Percentiles rank a stretch among this genome's conserved stretches.
phyloP scores from a whole-genome alignment of 768 basidiomycete species.

The Suillus weaverae region DNA sequence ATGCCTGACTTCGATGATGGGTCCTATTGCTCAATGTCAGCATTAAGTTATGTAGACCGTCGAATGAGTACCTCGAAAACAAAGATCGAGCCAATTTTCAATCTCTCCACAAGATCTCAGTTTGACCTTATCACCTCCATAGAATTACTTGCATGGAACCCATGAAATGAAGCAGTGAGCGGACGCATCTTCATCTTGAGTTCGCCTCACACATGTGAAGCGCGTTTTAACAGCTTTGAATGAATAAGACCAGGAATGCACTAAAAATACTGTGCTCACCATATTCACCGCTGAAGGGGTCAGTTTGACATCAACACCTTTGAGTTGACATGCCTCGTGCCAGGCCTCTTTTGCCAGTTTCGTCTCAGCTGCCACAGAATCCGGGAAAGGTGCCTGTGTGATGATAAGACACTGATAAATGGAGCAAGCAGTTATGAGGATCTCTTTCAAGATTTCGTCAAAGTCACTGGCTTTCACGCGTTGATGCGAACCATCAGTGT shows the following conservation, averaged over 20 bases:
- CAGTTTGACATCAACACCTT: slow-evolving; percentile 4
- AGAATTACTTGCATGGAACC: background rate
- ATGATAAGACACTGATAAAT: slow-evolving; percentile 19
- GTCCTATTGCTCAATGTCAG: background rate
- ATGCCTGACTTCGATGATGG: background rate
- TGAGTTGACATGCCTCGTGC: background rate
- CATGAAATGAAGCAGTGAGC: background rate
- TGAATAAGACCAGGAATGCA: background rate
- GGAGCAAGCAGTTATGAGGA: slow-evolving; percentile 18
- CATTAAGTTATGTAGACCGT: slow-evolving; percentile 1
- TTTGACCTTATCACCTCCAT: background rate
- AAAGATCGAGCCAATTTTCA: background rate
- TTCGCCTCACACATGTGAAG: slow-evolving; percentile 9
- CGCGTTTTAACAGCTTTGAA: slow-evolving; percentile 2
- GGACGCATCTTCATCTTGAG: slow-evolving; percentile 11
- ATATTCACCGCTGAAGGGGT: slow-evolving; percentile 1
- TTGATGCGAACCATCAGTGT: background rate
- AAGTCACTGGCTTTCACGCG: slow-evolving; percentile 17
- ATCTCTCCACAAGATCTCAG: background rate
- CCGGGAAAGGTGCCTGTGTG: slow-evolving; percentile 23
- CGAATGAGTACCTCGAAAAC: background rate
- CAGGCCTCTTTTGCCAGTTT: slow-evolving; percentile 8
- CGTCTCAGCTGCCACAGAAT: slow-evolving; percentile 6
- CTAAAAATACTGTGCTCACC: background rate
- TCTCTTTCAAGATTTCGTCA: slow-evolving; percentile 17